Base-by-base conservation (phyloP, 768 basidiomycete genomes). In the Leccinum olivaceopallidum region DNA sequence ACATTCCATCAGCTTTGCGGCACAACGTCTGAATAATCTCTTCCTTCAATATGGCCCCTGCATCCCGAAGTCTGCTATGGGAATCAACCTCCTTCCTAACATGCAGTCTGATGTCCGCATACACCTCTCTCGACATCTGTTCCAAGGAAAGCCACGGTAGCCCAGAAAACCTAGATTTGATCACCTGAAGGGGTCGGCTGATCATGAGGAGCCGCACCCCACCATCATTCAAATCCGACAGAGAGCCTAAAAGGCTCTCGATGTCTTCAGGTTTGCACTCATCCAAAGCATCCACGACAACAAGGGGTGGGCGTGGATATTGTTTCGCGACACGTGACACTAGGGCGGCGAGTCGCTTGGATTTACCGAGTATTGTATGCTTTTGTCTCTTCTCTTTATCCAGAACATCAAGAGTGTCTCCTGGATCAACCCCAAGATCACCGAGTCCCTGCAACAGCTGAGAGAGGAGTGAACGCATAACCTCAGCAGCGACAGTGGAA, bases 241-340 rank as follows among this genome's bases (percentile, higher is more conserved):
- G 20, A 9, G 49, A 60, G 10, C 24, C 18, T 0, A 63, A 42
- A 10, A 64, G 44, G 0, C 20, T 20, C 10, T 60, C 49, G 1
- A 64, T 2, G 7, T 64, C 57, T 14, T 44, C 26, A 34, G 4
- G 32, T 32, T 32, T 32, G 52, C 67, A 67, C 53, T 67, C 66
- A 16, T 68, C 67, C 2, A 68, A 24, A 0, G 61, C 67, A 20
- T 68, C 66, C 2, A 68, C 54, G 6, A 63, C 54, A 1, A 65
- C 2, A 6, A 59, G 22, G 0, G 63, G 67, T 6, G 16, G 62
- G 6, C 18, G 52, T 2, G 2, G 10, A n/a, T 60, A 42, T 12
- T 7, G 16, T 12, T 37, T 48, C 5, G 55, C 63, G 0, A 37
- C 39, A 6, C 24, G 24, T 10, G 63, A 63, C 22, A 24, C 13